Percentiles rank a stretch among this genome's conserved stretches.
These are phyloP conservation scores for Pelagophyceae sp. DNA, from an alignment of 352 stramenopile genomes.

Conservation along the genomic window DNA sequence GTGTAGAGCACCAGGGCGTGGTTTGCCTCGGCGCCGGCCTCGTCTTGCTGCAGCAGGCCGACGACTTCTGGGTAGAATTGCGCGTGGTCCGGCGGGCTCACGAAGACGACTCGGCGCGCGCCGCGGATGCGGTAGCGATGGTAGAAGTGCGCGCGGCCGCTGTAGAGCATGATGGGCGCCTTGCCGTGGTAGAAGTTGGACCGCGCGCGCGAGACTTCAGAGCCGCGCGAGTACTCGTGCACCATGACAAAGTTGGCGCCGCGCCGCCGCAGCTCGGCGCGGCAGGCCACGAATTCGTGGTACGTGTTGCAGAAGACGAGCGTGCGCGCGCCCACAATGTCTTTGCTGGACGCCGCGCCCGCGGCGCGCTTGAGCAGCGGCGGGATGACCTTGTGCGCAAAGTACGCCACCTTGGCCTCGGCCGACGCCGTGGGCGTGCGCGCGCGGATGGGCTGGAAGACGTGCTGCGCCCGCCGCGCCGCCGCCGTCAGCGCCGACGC, in stretches of 20 bases:
- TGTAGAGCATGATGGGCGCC: slow-evolving; percentile 64
- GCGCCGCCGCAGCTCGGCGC: slow-evolving; percentile 51
- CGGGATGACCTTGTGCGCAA: slow-evolving; percentile 53
- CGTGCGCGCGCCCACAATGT: slow-evolving; percentile 46
- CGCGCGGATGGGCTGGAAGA: slow-evolving; percentile 61
- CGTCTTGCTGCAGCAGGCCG: slow-evolving; percentile 49
- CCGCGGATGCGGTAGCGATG: slow-evolving; percentile 62
- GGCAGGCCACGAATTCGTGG: slow-evolving; percentile 61
- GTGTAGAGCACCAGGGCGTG: slow-evolving; percentile 53
- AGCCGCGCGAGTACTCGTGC: slow-evolving; percentile 57
- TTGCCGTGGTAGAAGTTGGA: slow-evolving; percentile 61
- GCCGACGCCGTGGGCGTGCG: slow-evolving; percentile 38
- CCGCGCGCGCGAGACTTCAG: slow-evolving; percentile 49
- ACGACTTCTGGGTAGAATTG: slow-evolving; percentile 65
- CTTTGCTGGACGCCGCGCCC: not conserved
- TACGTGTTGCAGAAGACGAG: slow-evolving; percentile 64
- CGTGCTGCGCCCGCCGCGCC: slow-evolving; percentile 38
- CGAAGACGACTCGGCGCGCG: slow-evolving; percentile 61
- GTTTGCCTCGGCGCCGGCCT: not conserved
- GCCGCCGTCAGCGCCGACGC: slow-evolving; percentile 30
- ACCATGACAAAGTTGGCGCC: slow-evolving; percentile 48
- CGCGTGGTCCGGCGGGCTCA: slow-evolving; percentile 61
- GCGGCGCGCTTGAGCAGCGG: slow-evolving; percentile 37
- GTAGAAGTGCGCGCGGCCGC: slow-evolving; percentile 64
- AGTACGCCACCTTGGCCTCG: slow-evolving; percentile 54